Evolutionary conservation across 108 stramenopile genomes (phyloP).

Genomic region (Cyclostephanos tholiformis): DNA sequence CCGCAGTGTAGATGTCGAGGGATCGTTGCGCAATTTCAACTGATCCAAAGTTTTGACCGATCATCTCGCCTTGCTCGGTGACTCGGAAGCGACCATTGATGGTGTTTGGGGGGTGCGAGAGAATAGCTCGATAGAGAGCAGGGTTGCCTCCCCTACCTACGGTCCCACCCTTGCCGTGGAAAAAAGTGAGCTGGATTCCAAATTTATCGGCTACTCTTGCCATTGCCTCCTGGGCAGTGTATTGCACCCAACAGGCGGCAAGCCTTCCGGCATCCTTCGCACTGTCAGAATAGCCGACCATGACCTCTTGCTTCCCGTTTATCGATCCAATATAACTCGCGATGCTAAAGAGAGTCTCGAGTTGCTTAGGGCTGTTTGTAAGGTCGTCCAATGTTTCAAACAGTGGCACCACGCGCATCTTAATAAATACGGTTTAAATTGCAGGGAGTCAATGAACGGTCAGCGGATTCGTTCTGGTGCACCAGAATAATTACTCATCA

Average conservation of each 20-base stretch:
- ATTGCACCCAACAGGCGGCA: conserved; percentile 96
- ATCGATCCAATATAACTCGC: conserved; percentile 83
- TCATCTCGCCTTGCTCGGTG: conserved; percentile 99
- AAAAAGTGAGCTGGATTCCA: conserved; percentile 91
- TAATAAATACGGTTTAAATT: no score
- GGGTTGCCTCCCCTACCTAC: conserved; percentile 98
- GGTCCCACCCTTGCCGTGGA: conserved; percentile 98
- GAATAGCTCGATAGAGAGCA: conserved; percentile 82
- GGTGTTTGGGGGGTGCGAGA: conserved; percentile 93
- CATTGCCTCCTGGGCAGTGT: conserved; percentile 91
- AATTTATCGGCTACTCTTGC: conserved; percentile 74
- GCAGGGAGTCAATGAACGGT: no score
- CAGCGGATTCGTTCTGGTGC: no score
- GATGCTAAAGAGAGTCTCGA: conserved; percentile 77
- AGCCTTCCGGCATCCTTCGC: conserved; percentile 97
- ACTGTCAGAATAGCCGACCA: conserved; percentile 98
- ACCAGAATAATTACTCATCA: no score
- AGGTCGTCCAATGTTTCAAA: conserved; percentile 97
- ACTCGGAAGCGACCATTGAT: conserved; percentile 98
- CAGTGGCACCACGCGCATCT: conserved; percentile 96
- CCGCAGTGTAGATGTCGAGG: conserved; percentile 96
- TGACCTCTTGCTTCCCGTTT: conserved; percentile 93
- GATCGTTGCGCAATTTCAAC: conserved; percentile 87
- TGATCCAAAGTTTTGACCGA: conserved; percentile 96
- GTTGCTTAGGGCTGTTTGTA: conserved; percentile 65